These are phyloP conservation scores for Acer yangbiense DNA, from an alignment of 345 rosid genomes.

Conservation along the genomic window DNA sequence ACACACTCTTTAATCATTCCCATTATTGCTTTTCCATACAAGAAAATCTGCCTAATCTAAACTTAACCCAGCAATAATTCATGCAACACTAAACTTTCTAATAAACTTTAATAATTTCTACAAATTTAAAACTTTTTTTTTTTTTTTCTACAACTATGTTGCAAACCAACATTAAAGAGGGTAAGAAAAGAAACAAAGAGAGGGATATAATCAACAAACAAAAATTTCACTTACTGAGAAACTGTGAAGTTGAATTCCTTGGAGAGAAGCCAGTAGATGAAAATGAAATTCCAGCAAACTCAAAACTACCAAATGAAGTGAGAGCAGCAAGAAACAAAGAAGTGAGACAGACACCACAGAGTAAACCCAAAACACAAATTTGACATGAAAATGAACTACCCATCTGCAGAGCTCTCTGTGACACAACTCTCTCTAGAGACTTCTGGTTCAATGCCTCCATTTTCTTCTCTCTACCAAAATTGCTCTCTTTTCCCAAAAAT, in stretches of 20 bases:
- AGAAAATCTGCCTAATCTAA: slow-evolving; percentile 7
- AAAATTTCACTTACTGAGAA: slow-evolving; percentile 48
- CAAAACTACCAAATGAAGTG: slow-evolving; percentile 69
- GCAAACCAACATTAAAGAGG: not conserved
- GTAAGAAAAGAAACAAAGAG: not conserved
- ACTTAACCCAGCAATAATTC: not conserved
- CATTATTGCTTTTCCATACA: slow-evolving; percentile 16
- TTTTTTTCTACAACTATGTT: not conserved
- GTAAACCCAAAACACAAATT: slow-evolving; percentile 85
- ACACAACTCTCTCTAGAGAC: slow-evolving; percentile 75
- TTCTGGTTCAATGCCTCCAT: slow-evolving; percentile 68
- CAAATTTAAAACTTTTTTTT: not conserved
- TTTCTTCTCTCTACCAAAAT: not conserved
- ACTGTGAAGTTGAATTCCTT: slow-evolving; percentile 57
- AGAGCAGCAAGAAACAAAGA: slow-evolving; percentile 82
- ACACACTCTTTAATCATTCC: slow-evolving; percentile 37
- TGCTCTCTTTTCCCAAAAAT: not conserved
- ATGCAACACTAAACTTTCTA: not conserved
- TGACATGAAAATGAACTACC: slow-evolving; percentile 90
- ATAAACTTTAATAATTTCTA: not conserved
- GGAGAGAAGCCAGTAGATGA: slow-evolving; percentile 47
- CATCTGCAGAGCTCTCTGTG: slow-evolving; percentile 83
- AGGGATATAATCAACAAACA: not conserved
- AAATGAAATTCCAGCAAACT: slow-evolving; percentile 53
- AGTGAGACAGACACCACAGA: slow-evolving; percentile 85